A percentile compares a stretch with the other conserved stretches of the same genome.
These are phyloP conservation scores for Chloranthus sessilifolius DNA, from an alignment of 164 flowering plant species.

Conservation along the genomic window DNA sequence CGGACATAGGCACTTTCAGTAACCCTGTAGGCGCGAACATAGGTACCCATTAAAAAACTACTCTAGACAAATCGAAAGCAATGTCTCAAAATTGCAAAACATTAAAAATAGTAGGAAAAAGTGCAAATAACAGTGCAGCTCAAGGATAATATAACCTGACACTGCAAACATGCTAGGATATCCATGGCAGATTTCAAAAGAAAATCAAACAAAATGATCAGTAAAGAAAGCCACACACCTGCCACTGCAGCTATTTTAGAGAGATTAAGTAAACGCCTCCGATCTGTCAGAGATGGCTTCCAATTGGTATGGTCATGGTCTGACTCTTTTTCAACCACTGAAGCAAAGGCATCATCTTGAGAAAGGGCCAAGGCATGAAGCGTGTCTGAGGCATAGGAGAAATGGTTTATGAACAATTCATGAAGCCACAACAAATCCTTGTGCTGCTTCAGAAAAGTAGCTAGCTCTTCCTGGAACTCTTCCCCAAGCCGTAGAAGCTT, in stretches of 20 bases:
- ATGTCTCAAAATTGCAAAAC: not conserved
- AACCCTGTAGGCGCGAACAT: too few relatives aligned
- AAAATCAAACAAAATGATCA: not conserved
- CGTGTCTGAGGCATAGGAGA: constrained; percentile 81
- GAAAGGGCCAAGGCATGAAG: constrained; percentile 80
- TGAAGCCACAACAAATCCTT: constrained; percentile 89
- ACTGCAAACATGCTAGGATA: too few relatives aligned
- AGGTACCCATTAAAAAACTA: too few relatives aligned
- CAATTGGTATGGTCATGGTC: constrained; percentile 13
- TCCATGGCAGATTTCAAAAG: too few relatives aligned
- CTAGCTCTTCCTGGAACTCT: constrained; percentile 86
- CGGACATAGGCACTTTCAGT: too few relatives aligned
- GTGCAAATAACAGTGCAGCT: not conserved
- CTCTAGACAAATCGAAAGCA: constrained; percentile 1
- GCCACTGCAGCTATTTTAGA: constrained; percentile 81
- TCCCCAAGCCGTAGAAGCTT: constrained; percentile 92
- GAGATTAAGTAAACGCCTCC: constrained; percentile 68
- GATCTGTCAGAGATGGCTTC: constrained; percentile 44
- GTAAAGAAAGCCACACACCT: constrained; percentile 32
- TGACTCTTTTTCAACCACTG: constrained; percentile 28
- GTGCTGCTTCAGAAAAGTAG: constrained; percentile 61
- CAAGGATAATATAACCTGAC: too few relatives aligned
- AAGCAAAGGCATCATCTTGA: constrained; percentile 33
- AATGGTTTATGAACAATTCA: constrained; percentile 71
- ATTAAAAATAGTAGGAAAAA: not conserved